Conservation (phyloP, 768 basidiomycete genomes). For the Xerocomus potaroensis region DNA sequence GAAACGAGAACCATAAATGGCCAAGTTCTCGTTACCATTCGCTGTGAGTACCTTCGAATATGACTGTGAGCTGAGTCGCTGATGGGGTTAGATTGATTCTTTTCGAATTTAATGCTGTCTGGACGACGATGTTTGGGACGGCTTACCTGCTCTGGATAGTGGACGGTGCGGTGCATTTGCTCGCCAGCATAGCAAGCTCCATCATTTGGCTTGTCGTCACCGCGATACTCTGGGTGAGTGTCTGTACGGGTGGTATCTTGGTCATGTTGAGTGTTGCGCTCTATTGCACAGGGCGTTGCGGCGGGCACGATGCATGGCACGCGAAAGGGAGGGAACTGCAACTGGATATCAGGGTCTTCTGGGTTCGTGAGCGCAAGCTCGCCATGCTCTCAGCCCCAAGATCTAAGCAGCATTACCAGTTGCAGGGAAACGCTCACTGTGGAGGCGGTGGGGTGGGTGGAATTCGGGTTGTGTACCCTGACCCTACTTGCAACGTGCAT, state of each 20-base stretch:
- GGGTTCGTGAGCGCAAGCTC: conserved; percentile 22
- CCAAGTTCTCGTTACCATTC: conserved; percentile 59
- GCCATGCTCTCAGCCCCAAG: conserved; percentile 21
- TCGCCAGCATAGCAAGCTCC: conserved; percentile 77
- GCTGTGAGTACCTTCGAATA: conserved; percentile 40
- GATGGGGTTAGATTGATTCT: conserved; percentile 45
- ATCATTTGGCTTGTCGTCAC: conserved; percentile 69
- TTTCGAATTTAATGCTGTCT: conserved; percentile 60
- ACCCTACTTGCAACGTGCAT: conserved; percentile 53
- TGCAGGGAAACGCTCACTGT: conserved; percentile 73
- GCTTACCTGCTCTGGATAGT: conserved; percentile 71
- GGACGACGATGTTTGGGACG: conserved; percentile 70
- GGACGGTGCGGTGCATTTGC: conserved; percentile 58
- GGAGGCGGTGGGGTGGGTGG: conserved; percentile 73
- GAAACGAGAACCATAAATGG: conserved; percentile 60
- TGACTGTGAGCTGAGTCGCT: conserved; percentile 1
- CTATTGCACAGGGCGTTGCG: conserved; percentile 51
- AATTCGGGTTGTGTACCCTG: conserved; percentile 57
- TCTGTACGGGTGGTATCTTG: neutral
- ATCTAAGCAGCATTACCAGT: conserved; percentile 33
- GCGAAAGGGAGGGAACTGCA: conserved; percentile 57
- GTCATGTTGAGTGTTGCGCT: conserved; percentile 1
- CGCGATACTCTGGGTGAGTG: conserved; percentile 60
- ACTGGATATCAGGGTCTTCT: conserved; percentile 39
- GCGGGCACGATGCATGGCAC: conserved; percentile 65